phyloP scores from a whole-genome alignment of 805 yeast species.

The Kazachstania africana region DNA sequence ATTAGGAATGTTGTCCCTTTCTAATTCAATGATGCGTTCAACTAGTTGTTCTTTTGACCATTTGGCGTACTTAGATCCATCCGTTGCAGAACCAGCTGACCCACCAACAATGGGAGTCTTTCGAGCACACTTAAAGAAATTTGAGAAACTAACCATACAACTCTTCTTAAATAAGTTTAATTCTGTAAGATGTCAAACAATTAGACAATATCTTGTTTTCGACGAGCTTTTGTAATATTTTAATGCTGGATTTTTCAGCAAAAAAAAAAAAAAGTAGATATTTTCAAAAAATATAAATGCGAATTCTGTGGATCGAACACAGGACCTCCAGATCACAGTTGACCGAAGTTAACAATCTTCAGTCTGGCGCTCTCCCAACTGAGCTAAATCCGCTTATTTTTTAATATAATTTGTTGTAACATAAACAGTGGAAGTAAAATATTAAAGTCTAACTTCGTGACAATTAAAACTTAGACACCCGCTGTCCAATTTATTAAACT shows the following conservation, averaged over 20 bases:
- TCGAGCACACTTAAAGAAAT: conserved; percentile 7
- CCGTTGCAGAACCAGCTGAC: conserved; percentile 1
- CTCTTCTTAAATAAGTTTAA: background rate
- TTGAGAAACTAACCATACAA: conserved; percentile 10
- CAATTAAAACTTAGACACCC: too few species aligned
- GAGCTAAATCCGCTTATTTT: conserved; percentile 33
- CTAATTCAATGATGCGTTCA: conserved; percentile 44
- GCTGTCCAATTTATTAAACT: too few species aligned
- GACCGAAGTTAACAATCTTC: conserved; percentile 19
- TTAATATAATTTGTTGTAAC: too few species aligned
- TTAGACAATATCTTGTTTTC: background rate
- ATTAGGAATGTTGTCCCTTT: conserved; percentile 15
- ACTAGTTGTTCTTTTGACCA: conserved; percentile 65
- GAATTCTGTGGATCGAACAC: conserved; percentile 78
- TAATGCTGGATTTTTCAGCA: background rate
- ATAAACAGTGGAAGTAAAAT: too few species aligned
- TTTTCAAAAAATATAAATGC: conserved; percentile 33
- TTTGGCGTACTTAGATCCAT: conserved; percentile 32
- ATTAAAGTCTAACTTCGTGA: too few species aligned
- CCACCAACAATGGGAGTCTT: conserved; percentile 1
- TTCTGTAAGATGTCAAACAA: background rate
- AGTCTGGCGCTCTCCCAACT: conserved; percentile 37
- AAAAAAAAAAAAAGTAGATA: too few species aligned
- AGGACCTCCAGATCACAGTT: conserved; percentile 53
- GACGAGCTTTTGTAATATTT: background rate